Base-by-base conservation (phyloP, 2,329 filamentous ascomycete species). In the Tolypocladium amazonense region DNA sequence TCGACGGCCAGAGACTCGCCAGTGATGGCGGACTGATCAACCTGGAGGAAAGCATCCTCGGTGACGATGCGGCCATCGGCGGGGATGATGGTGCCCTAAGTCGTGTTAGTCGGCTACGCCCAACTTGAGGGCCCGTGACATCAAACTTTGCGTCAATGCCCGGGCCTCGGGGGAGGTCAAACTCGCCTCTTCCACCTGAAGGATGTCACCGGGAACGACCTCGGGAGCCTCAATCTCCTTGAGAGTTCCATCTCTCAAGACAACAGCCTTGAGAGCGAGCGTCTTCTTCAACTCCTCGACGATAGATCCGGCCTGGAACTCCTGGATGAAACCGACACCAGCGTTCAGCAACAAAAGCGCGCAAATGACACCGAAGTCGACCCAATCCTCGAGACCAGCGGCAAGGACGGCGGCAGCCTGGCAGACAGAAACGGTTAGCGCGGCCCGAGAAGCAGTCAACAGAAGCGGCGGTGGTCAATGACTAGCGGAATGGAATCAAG, bases 241-340 rank as follows among this genome's bases (percentile, higher is more conserved):
- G 62, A 92, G 82, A 60, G 82, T 80, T 53, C 75, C 89, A 72
- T 93, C 88, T 80, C 92, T 89, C 72, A 94, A 83, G 67, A 95
- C 90, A 53, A 90, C 86, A 71, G 91, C 90, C 81, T 92, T 94
- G 56, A 95, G 84, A 60, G 91, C 91, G 45, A 95, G 84, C 59
- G 89, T 93, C 79, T 94, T 92, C 81, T 95, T 95, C 70, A 96
- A 77, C 73, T 94, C 90, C 56, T 93, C 90, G 76, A 96, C 90
- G 64, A 95, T 94, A 59, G 88, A 92, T 72, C 89, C 91, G 63
- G 91, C 91, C 76, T 95, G 90, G 76, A 83, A 95, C 77, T 96
- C 91, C 74, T 96, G 91, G 62, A 92, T 79, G 76, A 95, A 96
- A 77, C 91, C 90, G 64, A 96, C 91, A 64, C 77, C 78, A 50